Base-by-base conservation (phyloP, 768 basidiomycete genomes). In the Lactarius tabidus region DNA sequence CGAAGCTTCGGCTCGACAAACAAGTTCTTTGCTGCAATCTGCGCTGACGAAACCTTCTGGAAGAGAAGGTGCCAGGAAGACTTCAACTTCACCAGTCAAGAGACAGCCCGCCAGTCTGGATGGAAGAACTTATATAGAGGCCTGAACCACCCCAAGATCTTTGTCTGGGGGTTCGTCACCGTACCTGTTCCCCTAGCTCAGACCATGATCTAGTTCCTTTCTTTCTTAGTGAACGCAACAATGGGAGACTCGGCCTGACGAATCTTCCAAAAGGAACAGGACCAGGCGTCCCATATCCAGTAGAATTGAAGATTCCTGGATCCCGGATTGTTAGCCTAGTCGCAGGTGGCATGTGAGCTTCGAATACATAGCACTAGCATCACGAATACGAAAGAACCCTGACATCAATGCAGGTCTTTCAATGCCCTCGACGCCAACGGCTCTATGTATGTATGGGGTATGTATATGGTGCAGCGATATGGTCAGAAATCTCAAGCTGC, bases 71-170 rank as follows among this genome's bases (percentile, higher is more conserved):
- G 91, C 10, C 72, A 80, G 35, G 74, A 75, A 36, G 93, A 95
- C 72, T 94, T 86, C 78, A 91, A 93, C 75, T 95, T 92, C 70
- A 81, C 88, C 9, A 84, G 83, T 4, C 79, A 81, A 45, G 82
- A 81, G 48, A 93, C 89, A 0, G 93, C 93, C 17, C 79, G 93
- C 23, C 84, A 82, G 15, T 85, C 76, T 52, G 92, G 92, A 17
- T 95, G 89, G 86, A 89, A 88, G 75, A 82, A 85, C 69, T 84
- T 95, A 43, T 95, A 94, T 77, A 80, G 79, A 55, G 85, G 89
- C 7, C 76, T 95, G 28, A 83, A 76, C 60, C 80, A 80, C 64
- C 89, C 80, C 3, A 76, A 74, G 39, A 70, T 81, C 10, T 83
- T 76, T 63, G 80, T 84, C 74, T 79, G 86, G 84, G 86, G 90